Base-by-base conservation (phyloP, 2,329 filamentous ascomycete genomes). In the Didymosphaeria variabile region DNA sequence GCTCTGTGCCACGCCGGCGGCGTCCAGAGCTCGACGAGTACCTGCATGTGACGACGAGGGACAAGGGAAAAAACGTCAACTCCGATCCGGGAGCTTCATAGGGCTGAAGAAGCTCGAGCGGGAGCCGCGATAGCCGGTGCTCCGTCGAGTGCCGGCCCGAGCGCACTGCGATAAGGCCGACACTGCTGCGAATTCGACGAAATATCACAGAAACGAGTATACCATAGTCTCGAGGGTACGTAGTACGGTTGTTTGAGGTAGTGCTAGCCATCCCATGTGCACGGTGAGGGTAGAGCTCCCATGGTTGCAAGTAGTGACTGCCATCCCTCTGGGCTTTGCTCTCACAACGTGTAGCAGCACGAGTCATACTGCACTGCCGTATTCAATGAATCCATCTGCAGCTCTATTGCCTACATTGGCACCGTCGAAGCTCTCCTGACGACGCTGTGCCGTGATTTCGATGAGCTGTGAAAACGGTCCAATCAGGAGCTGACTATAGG, bases 21-120 rank as follows among this genome's bases (percentile, higher is more conserved):
- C 64, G 64, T 58, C 57, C 54, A 59, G 55, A 38, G 45, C 49
- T 52, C 32, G 19, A 9, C 2, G 71, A 55, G 71, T 73, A 74
- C 69, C 72, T 75, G 71, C 73, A 74, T 73, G 52, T 40, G 45
- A n/a, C 38, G n/a, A 54, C 46, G 44, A 53, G 32, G 58, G 46
- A 61, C 45, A 51, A 17, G 36, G 29, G 21, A 32, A 45, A 31
- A 47, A 26, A 34, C 40, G 53, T 59, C 52, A 46, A 57, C 38
- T 31, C 44, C 32, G 57, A 36, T 50, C 55, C 55, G 38, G 54
- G 32, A 62, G 59, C 56, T 59, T 34, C 46, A 58, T 66, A 68
- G 65, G 63, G 65, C 65, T 66, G 57, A 61, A 26, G 55, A 51
- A 31, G 46, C 42, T 52, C 23, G 40, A 55, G 52, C 40, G 38